phyloP scores from a whole-genome alignment of 495 filamentous ascomycete species.

The Darksidea phi region DNA sequence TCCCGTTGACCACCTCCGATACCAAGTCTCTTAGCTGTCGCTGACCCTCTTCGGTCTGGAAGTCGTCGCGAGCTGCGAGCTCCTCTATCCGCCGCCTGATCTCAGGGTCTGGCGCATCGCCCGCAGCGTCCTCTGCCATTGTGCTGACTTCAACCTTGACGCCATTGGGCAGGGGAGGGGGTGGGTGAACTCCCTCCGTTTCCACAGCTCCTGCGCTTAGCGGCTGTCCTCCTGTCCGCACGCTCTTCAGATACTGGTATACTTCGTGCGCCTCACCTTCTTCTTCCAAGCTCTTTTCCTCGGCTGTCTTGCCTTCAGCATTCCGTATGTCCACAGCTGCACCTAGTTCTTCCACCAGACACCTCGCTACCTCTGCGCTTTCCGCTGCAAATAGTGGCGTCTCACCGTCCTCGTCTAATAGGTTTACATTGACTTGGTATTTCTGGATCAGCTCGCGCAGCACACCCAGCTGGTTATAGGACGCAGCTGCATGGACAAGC shows the following conservation, averaged over 20 bases:
- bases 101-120: conserved; percentile 45
- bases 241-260: conserved; percentile 12
- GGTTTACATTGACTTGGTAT: conserved; percentile 72
- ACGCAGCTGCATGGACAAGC: conserved; percentile 84
- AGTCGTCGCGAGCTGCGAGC: conserved; percentile 46
- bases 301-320: conserved; percentile 43
- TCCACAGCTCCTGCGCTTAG: neutral
- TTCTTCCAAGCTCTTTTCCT: conserved; percentile 49
- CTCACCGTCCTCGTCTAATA: conserved; percentile 85
- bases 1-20: conserved; percentile 44
- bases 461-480: conserved; percentile 81
- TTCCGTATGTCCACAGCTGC: conserved; percentile 52
- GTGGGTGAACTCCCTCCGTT: conserved; percentile 34
- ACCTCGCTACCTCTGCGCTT: conserved; percentile 68
- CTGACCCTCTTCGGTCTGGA: conserved; percentile 46
- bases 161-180: conserved; percentile 42
- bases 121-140: conserved; percentile 38
- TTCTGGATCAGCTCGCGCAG: conserved; percentile 74
- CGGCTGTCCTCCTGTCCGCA: conserved; percentile 3
- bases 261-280: conserved; percentile 42
- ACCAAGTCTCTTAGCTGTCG: conserved; percentile 44
- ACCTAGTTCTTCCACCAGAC: conserved; percentile 76
- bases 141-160: conserved; percentile 43
- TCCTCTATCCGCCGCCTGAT: conserved; percentile 48
- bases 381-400: conserved; percentile 88